phyloP scores from a whole-genome alignment of 2,329 filamentous ascomycete species.

The Talaromyces sp. region DNA sequence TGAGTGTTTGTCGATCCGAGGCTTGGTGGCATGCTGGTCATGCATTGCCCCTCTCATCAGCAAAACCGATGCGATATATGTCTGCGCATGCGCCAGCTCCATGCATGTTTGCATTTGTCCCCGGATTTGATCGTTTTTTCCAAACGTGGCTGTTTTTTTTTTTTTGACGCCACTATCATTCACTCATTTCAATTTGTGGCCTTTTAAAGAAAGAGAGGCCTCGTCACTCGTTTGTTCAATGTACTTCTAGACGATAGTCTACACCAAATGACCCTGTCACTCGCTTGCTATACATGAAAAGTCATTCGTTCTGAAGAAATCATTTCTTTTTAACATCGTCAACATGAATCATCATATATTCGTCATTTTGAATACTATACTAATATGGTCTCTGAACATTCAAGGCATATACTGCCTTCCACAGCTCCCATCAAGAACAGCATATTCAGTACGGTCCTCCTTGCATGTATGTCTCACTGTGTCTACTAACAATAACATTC shows the following conservation, averaged over 20 bases:
- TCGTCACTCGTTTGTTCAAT: conserved; percentile 5
- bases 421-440: conserved; percentile 10
- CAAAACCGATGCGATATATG: not conserved
- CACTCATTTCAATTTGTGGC: not conserved
- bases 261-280: not conserved
- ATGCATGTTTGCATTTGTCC: not conserved
- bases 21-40: not conserved
- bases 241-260: not conserved
- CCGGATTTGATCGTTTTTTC: not conserved
- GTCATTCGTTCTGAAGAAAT: not conserved
- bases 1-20: not conserved
- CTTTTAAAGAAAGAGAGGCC: not conserved
- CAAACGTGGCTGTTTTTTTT: not conserved
- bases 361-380: conserved; percentile 32
- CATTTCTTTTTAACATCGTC: not conserved
- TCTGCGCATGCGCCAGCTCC: not conserved
- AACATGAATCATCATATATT: conserved; percentile 26
- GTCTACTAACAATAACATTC: not conserved
- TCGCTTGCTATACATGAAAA: conserved; percentile 4
- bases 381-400: conserved; percentile 38
- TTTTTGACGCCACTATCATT: not conserved
- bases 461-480: not conserved
- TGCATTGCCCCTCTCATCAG: not conserved
- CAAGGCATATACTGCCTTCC: conserved; percentile 31
- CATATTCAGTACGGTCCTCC: not conserved